These are phyloP conservation scores for Zygosaccharomyces pseudobailii DNA, from an alignment of 1,139 yeast species.

Conservation along the genomic window DNA sequence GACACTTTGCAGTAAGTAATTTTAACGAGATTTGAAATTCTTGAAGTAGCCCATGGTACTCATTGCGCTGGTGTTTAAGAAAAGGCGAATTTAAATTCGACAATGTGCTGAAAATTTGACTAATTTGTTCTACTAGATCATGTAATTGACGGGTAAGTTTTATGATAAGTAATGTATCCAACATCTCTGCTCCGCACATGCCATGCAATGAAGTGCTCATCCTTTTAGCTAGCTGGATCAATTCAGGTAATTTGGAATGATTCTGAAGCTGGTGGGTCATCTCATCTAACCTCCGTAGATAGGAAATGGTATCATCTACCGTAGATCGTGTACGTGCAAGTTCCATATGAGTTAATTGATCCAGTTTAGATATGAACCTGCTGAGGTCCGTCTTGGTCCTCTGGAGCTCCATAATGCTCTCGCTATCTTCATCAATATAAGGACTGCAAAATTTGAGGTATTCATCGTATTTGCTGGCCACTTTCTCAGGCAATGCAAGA, in stretches of 20 bases:
- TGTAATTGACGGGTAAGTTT: constrained; percentile 21
- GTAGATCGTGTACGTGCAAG: constrained; percentile 23
- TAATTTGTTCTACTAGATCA: constrained; percentile 14
- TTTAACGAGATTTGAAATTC: constrained; percentile 29
- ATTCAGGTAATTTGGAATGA: constrained; percentile 18
- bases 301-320: constrained; percentile 26
- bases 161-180: constrained; percentile 20
- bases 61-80: constrained; percentile 27
- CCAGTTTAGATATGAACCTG: constrained; percentile 20
- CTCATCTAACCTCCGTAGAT: constrained; percentile 25
- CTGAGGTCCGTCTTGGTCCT: constrained; percentile 21
- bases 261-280: constrained; percentile 18
- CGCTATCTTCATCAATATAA: constrained; percentile 21
- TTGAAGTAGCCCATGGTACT: constrained; percentile 28
- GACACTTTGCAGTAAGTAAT: constrained; percentile 25
- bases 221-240: constrained; percentile 19
- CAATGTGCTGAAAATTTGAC: constrained; percentile 15
- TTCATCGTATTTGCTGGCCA: constrained; percentile 25
- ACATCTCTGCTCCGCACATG: constrained; percentile 24
- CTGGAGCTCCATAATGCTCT: constrained; percentile 22
- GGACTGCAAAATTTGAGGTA: constrained; percentile 26
- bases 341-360: constrained; percentile 20
- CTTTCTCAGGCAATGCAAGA: constrained; percentile 23
- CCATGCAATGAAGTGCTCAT: constrained; percentile 26
- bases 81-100: constrained; percentile 26